Percentiles rank a stretch among this genome's conserved stretches.
These are phyloP conservation scores for Discostella stelligeroides DNA, from an alignment of 108 stramenopile genomes.

Conservation along the genomic window DNA sequence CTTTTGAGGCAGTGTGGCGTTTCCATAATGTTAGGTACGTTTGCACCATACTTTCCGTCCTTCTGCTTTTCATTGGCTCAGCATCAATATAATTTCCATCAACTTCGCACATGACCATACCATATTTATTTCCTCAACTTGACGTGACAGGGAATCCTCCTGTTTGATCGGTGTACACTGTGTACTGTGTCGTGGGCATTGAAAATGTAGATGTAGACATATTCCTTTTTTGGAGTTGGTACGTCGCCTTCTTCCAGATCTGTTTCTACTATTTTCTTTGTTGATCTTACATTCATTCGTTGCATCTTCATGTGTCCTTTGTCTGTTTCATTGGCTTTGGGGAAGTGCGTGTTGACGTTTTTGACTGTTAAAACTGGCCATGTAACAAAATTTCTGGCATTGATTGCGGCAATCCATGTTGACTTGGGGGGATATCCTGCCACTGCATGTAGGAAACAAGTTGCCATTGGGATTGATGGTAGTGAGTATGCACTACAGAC, in stretches of 20 bases:
- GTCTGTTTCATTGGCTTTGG: conserved; percentile 17
- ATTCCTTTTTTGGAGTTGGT: conserved; percentile 36
- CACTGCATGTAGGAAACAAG: conserved; percentile 12
- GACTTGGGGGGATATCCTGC: conserved; percentile 14
- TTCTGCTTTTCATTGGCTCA: too few relatives aligned
- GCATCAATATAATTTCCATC: too few relatives aligned
- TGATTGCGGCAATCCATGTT: conserved; percentile 11
- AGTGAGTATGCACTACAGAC: too few relatives aligned
- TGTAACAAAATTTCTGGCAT: conserved; percentile 8
- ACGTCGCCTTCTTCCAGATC: neutral
- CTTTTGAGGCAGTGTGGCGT: neutral
- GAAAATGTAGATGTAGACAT: too few relatives aligned
- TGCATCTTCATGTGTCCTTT: conserved; percentile 26
- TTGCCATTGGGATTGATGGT: too few relatives aligned
- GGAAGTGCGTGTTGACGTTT: conserved; percentile 12
- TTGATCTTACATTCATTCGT: neutral
- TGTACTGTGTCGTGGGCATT: too few relatives aligned
- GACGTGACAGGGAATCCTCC: too few relatives aligned
- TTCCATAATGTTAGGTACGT: neutral
- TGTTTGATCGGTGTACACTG: too few relatives aligned
- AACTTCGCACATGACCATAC: too few relatives aligned
- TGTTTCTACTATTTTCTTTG: neutral
- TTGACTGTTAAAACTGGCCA: conserved; percentile 21
- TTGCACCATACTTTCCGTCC: too few relatives aligned
- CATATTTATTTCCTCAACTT: too few relatives aligned